Conservation (phyloP, 768 basidiomycete species). For the Trametes sanguinea region DNA sequence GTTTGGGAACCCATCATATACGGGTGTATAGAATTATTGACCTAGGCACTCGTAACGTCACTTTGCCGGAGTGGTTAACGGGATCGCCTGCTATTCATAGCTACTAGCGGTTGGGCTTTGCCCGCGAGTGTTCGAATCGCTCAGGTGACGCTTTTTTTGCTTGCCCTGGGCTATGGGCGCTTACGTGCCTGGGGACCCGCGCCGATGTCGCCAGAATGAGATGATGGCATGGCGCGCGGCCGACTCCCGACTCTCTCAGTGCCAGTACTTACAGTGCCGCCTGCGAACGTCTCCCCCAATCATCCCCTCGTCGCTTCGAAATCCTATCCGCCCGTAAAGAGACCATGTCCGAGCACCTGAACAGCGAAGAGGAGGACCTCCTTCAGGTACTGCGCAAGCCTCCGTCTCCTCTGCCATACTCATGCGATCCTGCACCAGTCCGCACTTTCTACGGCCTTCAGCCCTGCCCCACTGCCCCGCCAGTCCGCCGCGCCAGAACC, state of each 20-base stretch:
- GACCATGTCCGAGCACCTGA: constrained; percentile 30
- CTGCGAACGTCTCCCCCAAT: too few relatives aligned
- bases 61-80: constrained; percentile 95
- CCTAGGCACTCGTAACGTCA: constrained; percentile 42
- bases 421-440: constrained; percentile 21
- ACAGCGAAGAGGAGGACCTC: constrained; percentile 31
- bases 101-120: constrained; percentile 58
- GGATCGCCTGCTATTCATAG: constrained; percentile 45
- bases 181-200: background rate
- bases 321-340: too few relatives aligned
- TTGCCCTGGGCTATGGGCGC: background rate
- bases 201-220: constrained; percentile 15
- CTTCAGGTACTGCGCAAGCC: constrained; percentile 27
- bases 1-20: too few relatives aligned
- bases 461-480: constrained; percentile 27
- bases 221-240: background rate
- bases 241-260: background rate
- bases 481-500: constrained; percentile 21
- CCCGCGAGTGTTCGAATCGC: constrained; percentile 65
- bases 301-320: too few relatives aligned
- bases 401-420: background rate
- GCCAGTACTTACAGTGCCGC: too few relatives aligned
- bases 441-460: constrained; percentile 34
- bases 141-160: constrained; percentile 55
- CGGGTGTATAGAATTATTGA: background rate